Conservation (phyloP, 352 stramenopile species). For the Globisporangium radiosum region DNA sequence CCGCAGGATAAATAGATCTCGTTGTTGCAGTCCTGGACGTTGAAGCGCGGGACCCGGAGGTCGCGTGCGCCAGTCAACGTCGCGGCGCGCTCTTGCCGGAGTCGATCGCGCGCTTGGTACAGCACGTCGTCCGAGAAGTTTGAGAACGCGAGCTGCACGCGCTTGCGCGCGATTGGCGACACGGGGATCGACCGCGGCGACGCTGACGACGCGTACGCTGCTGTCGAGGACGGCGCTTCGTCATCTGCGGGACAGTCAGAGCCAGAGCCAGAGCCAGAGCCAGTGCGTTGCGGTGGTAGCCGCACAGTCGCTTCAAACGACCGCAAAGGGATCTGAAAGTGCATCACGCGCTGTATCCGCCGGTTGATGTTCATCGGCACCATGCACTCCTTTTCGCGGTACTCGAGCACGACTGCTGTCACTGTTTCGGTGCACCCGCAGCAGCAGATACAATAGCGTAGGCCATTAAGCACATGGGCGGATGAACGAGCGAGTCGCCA, state of each 20-base stretch:
- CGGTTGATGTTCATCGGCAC: constrained; percentile 78
- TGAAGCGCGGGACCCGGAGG: constrained; percentile 67
- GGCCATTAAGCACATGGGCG: background rate
- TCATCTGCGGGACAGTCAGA: background rate
- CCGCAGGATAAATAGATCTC: constrained; percentile 84
- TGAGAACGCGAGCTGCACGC: constrained; percentile 70
- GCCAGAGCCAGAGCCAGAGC: background rate
- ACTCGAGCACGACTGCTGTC: constrained; percentile 80
- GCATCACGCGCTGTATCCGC: constrained; percentile 85
- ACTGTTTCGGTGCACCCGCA: constrained; percentile 22
- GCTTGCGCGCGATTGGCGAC: constrained; percentile 60
- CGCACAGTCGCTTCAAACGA: constrained; percentile 82
- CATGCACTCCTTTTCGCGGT: constrained; percentile 80
- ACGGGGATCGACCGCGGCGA: constrained; percentile 82
- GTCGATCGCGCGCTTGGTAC: constrained; percentile 71
- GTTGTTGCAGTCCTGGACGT: constrained; percentile 70
- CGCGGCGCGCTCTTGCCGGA: constrained; percentile 66
- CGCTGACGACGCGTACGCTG: constrained; percentile 26
- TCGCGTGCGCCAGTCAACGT: constrained; percentile 55
- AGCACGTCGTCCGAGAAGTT: constrained; percentile 83
- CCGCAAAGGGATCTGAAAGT: constrained; percentile 79
- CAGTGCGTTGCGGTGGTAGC: constrained; percentile 35
- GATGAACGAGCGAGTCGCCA: constrained; percentile 6
- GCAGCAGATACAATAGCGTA: background rate
- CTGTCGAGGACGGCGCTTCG: constrained; percentile 1